Conservation (phyloP, 805 yeast species). For the Yamadazyma sp. region DNA sequence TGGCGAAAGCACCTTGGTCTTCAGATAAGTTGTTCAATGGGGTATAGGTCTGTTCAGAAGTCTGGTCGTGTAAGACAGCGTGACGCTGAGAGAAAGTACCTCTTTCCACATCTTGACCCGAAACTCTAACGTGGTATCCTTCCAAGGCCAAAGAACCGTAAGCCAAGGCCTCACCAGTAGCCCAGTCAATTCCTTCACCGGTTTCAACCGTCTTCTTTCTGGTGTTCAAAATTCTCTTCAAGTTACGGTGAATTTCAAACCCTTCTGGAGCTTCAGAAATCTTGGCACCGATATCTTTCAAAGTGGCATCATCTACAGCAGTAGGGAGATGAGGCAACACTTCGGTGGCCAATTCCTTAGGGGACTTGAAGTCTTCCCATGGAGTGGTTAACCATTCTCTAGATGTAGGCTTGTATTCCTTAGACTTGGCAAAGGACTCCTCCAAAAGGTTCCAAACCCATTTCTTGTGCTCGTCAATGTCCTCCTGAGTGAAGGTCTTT, state of each 20-base stretch:
- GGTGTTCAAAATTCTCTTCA: constrained; percentile 87
- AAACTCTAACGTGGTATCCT: constrained; percentile 94
- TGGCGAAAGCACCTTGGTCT: constrained; percentile 81
- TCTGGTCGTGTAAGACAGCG: constrained; percentile 95
- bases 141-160: constrained; percentile 89
- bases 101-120: constrained; percentile 99
- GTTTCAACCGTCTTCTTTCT: constrained; percentile 84
- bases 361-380: constrained; percentile 98
- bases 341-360: constrained; percentile 94
- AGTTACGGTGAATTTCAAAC: constrained; percentile 90
- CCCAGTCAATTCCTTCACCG: constrained; percentile 98
- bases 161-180: constrained; percentile 99
- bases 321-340: constrained; percentile 96
- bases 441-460: constrained; percentile 97
- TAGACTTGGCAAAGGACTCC: constrained; percentile 83
- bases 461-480: constrained; percentile 91
- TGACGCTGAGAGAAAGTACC: constrained; percentile 99
- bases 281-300: constrained; percentile 75
- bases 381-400: constrained; percentile 98
- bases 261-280: constrained; percentile 84
- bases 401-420: constrained; percentile 85
- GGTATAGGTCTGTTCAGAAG: constrained; percentile 75
- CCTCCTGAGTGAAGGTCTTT: constrained; percentile 86
- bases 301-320: constrained; percentile 67
- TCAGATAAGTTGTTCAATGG: constrained; percentile 81